Evolutionary conservation across 116 monocot species (phyloP).

Genomic region (Trichopus zeylanicus): DNA sequence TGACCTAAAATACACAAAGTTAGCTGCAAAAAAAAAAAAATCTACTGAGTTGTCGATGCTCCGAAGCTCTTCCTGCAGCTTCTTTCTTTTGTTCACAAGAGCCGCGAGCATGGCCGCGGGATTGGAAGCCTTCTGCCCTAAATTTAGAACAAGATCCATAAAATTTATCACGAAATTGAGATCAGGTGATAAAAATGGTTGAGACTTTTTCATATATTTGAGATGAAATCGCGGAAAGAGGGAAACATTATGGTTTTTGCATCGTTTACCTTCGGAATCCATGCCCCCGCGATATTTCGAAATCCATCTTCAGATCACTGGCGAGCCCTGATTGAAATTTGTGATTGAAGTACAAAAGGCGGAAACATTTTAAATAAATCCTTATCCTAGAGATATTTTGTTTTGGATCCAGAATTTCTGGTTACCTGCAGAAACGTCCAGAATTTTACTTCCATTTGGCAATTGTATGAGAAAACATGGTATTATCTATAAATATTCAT

Average conservation of each 20-base stretch:
- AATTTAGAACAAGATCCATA: not conserved
- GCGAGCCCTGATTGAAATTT: too few species aligned
- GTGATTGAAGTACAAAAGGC: too few species aligned
- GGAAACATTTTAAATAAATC: too few species aligned
- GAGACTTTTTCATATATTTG: too few species aligned
- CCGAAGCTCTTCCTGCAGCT: conserved; percentile 36
- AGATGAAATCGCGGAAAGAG: too few species aligned
- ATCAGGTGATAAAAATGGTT: not conserved
- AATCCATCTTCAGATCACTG: too few species aligned
- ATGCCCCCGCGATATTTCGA: conserved; percentile 9
- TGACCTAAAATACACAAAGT: not conserved
- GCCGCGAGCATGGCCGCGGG: conserved; percentile 21
- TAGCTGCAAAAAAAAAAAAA: not conserved
- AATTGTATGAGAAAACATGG: too few species aligned
- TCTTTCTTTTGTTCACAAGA: conserved; percentile 33
- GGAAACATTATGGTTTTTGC: not conserved
- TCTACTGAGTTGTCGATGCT: conserved; percentile 27
- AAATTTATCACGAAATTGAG: not conserved
- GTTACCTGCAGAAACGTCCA: too few species aligned
- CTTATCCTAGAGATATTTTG: too few species aligned
- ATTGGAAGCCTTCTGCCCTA: conserved; percentile 27
- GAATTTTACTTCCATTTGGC: too few species aligned
- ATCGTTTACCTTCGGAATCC: conserved; percentile 7
- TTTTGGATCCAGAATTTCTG: too few species aligned
- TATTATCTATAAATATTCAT: too few species aligned